Conservation (phyloP, 2,329 filamentous ascomycete genomes). For the Geosmithia flava region DNA sequence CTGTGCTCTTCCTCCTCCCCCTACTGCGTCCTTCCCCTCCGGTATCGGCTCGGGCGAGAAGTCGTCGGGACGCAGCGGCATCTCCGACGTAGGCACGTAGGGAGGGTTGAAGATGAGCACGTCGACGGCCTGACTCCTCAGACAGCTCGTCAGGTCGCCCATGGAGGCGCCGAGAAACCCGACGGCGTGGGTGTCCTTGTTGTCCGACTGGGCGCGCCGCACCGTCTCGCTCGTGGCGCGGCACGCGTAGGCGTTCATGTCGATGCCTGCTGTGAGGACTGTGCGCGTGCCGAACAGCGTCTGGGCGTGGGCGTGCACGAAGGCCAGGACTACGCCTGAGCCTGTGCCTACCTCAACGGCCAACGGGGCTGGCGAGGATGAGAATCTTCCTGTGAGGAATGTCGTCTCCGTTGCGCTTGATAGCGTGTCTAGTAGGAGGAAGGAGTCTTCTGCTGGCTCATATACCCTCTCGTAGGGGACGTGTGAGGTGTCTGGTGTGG, state of each 20-base stretch:
- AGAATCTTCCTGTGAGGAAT: slow-evolving; percentile 58
- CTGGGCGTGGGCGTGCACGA: slow-evolving; percentile 63
- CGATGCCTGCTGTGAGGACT: slow-evolving; percentile 63
- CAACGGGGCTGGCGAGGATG: slow-evolving; percentile 35
- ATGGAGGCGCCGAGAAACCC: slow-evolving; percentile 53
- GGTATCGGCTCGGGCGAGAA: slow-evolving; percentile 9
- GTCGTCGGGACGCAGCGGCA: slow-evolving; percentile 42
- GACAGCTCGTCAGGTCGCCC: slow-evolving; percentile 54
- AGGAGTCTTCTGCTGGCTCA: slow-evolving; percentile 93
- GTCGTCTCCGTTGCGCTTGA: slow-evolving; percentile 55
- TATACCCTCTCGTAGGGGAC: slow-evolving; percentile 83
- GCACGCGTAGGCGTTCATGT: slow-evolving; percentile 80
- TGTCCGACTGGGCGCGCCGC: slow-evolving; percentile 23
- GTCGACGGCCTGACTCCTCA: slow-evolving; percentile 52
- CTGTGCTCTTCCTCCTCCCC: slow-evolving; percentile 10
- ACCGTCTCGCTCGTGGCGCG: slow-evolving; percentile 62
- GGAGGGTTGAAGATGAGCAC: slow-evolving; percentile 93
- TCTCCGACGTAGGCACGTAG: slow-evolving; percentile 75
- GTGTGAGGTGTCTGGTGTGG: slow-evolving; percentile 87
- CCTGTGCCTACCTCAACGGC: slow-evolving; percentile 82
- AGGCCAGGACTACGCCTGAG: slow-evolving; percentile 87
- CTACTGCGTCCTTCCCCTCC: too few species aligned
- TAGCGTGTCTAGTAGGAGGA: slow-evolving; percentile 82
- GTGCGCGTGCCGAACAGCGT: slow-evolving; percentile 60
- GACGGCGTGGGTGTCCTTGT: slow-evolving; percentile 23